Evolutionary conservation across 352 stramenopile genomes (phyloP).

Genomic region (Albugo laibachii): DNA sequence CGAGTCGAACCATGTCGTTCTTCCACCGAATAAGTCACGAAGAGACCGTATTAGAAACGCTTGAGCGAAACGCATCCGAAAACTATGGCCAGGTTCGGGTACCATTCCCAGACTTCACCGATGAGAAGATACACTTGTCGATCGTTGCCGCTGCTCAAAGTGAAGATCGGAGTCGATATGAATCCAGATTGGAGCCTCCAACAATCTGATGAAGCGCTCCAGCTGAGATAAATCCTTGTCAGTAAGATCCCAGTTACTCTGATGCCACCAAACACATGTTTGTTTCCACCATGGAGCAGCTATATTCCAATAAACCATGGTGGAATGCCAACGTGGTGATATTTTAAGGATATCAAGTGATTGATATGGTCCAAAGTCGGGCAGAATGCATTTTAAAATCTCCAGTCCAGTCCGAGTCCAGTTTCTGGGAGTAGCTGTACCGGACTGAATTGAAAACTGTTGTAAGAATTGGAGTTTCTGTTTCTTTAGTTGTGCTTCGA

Average conservation of each 20-base stretch:
- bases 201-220: background rate
- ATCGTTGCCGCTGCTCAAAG: background rate
- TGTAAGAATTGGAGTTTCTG: conserved; percentile 2
- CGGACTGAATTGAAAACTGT: conserved; percentile 1
- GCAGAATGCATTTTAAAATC: background rate
- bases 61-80: background rate
- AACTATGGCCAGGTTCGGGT: background rate
- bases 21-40: too few relatives aligned
- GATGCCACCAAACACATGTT: conserved; percentile 5
- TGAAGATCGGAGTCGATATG: conserved; percentile 1
- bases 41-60: too few relatives aligned
- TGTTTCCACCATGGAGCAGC: background rate
- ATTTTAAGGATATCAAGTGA: conserved; percentile 4
- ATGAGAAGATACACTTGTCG: background rate
- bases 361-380: conserved; percentile 1
- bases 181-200: conserved; percentile 5
- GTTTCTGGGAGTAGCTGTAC: background rate
- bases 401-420: conserved; percentile 1
- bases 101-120: background rate
- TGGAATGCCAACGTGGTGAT: conserved; percentile 3
- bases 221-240: too few relatives aligned
- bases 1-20: too few relatives aligned
- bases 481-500: conserved; percentile 3
- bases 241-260: conserved; percentile 4
- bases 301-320: conserved; percentile 1